These are phyloP conservation scores for Fusarium udum DNA, from an alignment of 2,329 filamentous ascomycete species.

Conservation along the genomic window DNA sequence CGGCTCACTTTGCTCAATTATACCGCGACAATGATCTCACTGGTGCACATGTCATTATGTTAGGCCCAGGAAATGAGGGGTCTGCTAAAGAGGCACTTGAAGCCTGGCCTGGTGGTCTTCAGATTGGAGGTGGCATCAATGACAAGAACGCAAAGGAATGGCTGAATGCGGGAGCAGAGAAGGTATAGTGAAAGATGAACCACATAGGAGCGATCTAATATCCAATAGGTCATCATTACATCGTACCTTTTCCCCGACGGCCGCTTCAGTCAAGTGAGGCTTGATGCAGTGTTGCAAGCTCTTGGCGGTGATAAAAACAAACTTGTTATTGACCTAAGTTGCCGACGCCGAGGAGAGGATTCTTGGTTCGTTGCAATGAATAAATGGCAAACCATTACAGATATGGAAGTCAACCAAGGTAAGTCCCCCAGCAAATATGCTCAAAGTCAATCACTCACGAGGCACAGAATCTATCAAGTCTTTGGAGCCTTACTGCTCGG, in stretches of 20 bases:
- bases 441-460: conserved; percentile 17
- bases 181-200: conserved; percentile 63
- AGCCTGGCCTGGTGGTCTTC: conserved; percentile 82
- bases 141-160: conserved; percentile 85
- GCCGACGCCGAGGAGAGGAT: conserved; percentile 74
- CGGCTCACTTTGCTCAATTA: conserved; percentile 81
- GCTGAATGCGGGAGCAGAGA: conserved; percentile 88
- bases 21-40: conserved; percentile 79
- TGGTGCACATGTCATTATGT: conserved; percentile 96
- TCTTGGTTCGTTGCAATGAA: conserved; percentile 99
- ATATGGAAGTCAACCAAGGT: conserved; percentile 94
- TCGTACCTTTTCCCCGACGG: conserved; percentile 91
- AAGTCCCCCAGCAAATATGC: conserved; percentile 26
- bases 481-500: conserved; percentile 91
- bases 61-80: conserved; percentile 85
- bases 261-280: conserved; percentile 78
- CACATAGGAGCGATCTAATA: conserved; percentile 10
- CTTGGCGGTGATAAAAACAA: conserved; percentile 79
- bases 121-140: conserved; percentile 93
- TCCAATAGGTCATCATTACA: conserved; percentile 88
- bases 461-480: conserved; percentile 76
- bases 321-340: conserved; percentile 95
- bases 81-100: conserved; percentile 80
- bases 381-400: conserved; percentile 97
- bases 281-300: conserved; percentile 77